Evolutionary conservation across 2,329 filamentous ascomycete genomes (phyloP).

Genomic region (Cladosporium halotolerans): DNA sequence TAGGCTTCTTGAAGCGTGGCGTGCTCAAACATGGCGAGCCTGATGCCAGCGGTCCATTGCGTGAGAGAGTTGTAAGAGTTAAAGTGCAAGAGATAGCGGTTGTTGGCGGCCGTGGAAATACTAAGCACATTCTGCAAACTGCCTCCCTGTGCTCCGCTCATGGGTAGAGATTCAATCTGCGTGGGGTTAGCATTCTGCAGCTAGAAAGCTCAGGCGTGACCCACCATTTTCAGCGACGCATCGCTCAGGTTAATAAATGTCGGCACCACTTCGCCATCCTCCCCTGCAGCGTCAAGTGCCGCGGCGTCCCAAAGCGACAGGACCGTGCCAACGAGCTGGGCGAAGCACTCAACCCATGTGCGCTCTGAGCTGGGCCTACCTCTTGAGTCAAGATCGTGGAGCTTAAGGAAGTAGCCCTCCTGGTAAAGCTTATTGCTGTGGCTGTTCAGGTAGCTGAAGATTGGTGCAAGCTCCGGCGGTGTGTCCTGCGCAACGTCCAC

Average conservation of each 20-base stretch:
- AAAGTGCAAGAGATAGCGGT: slow-evolving; percentile 92
- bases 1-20: slow-evolving; percentile 92
- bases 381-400: slow-evolving; percentile 89
- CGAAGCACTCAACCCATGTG: slow-evolving; percentile 94
- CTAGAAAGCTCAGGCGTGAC: not conserved
- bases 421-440: slow-evolving; percentile 96
- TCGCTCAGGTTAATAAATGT: slow-evolving; percentile 97
- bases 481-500: slow-evolving; percentile 83
- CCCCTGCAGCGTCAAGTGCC: slow-evolving; percentile 79
- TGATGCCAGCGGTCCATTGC: slow-evolving; percentile 93
- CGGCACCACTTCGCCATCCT: slow-evolving; percentile 76
- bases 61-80: slow-evolving; percentile 88
- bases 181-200: too few species aligned
- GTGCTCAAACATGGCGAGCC: slow-evolving; percentile 90
- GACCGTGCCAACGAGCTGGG: slow-evolving; percentile 90
- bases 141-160: slow-evolving; percentile 67
- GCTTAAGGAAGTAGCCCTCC: slow-evolving; percentile 93
- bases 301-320: slow-evolving; percentile 93
- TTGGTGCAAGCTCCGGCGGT: slow-evolving; percentile 85
- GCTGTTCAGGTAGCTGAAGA: slow-evolving; percentile 89
- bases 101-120: slow-evolving; percentile 89
- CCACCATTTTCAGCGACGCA: slow-evolving; percentile 94
- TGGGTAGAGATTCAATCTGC: slow-evolving; percentile 67
- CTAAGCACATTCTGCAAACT: slow-evolving; percentile 91
- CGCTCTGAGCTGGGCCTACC: slow-evolving; percentile 79